phyloP scores from a whole-genome alignment of 2,329 filamentous ascomycete species.

The Fusarium sp. region DNA sequence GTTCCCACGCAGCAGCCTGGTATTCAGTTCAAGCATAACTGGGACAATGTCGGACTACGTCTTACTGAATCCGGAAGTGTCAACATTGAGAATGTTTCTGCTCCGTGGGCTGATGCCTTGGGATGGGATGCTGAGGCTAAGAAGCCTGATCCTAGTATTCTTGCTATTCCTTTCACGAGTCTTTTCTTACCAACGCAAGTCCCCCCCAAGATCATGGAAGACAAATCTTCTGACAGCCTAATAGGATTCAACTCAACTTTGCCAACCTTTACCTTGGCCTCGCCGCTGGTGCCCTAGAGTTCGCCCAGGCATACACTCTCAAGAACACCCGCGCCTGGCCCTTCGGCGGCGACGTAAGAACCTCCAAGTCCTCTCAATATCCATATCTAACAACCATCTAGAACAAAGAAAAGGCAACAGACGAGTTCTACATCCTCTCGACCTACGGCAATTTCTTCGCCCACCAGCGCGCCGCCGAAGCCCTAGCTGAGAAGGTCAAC shows the following conservation, averaged over 20 bases:
- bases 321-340: slow-evolving; percentile 71
- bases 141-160: slow-evolving; percentile 5
- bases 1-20: slow-evolving; percentile 16
- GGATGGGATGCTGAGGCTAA: slow-evolving; percentile 16
- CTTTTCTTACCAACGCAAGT: neutral
- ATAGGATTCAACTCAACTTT: slow-evolving; percentile 19
- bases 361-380: rapidly evolving
- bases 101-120: slow-evolving; percentile 8
- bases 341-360: slow-evolving; percentile 68
- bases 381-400: slow-evolving; percentile 6
- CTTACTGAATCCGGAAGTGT: slow-evolving; percentile 15
- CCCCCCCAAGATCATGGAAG: rapidly evolving
- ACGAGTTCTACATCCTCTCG: slow-evolving; percentile 75
- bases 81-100: slow-evolving; percentile 16
- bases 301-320: slow-evolving; percentile 67
- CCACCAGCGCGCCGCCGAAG: slow-evolving; percentile 70
- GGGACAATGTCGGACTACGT: slow-evolving; percentile 20
- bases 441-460: slow-evolving; percentile 76
- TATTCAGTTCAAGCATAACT: slow-evolving; percentile 19
- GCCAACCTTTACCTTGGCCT: slow-evolving; percentile 18
- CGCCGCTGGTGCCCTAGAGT: slow-evolving; percentile 46
- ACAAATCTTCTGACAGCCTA: neutral
- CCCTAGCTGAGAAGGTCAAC: slow-evolving; percentile 69
- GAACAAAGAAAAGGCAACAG: slow-evolving; percentile 68
- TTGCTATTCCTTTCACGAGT: slow-evolving; percentile 11